Percentiles rank a stretch among this genome's conserved stretches.
phyloP scores from a whole-genome alignment of 345 rosid genomes.

The Cardamine resedifolia region DNA sequence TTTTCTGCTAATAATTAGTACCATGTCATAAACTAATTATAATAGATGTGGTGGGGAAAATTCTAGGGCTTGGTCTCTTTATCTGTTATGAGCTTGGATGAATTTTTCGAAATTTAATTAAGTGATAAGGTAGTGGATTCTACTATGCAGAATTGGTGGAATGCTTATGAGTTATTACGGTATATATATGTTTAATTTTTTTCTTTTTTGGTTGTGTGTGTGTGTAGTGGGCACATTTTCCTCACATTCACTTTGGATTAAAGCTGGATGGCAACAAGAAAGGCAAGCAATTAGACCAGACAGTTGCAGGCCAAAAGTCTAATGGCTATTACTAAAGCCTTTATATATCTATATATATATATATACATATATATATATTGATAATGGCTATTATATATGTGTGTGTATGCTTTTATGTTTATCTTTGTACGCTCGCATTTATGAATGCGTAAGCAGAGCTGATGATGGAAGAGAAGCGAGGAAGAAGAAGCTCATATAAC shows the following conservation, averaged over 20 bases:
- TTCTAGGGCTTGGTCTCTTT: constrained; percentile 23
- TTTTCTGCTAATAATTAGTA: background rate
- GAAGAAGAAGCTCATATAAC: constrained; percentile 31
- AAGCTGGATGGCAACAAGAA: constrained; percentile 81
- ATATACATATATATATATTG: background rate
- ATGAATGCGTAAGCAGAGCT: constrained; percentile 28
- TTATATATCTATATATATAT: constrained; percentile 11
- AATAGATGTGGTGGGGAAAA: constrained; percentile 1
- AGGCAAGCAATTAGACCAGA: constrained; percentile 59
- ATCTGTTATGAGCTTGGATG: background rate
- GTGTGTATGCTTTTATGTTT: constrained; percentile 19
- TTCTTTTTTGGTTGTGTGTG: background rate
- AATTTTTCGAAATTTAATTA: constrained; percentile 14
- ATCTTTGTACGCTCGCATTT: constrained; percentile 17
- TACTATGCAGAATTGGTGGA: constrained; percentile 37
- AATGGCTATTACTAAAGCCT: constrained; percentile 60
- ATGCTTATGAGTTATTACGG: constrained; percentile 13
- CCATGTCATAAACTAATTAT: background rate
- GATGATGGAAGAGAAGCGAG: constrained; percentile 28
- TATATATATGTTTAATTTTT: background rate
- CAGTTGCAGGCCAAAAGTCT: constrained; percentile 62
- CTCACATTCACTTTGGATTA: constrained; percentile 88
- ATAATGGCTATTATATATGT: constrained; percentile 13
- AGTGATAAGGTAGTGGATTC: constrained; percentile 36
- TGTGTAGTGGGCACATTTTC: constrained; percentile 93